Percentiles rank a stretch among this genome's conserved stretches.
Evolutionary conservation across 108 stramenopile species (phyloP).

Genomic region (Fistulifera pelliculosa): DNA sequence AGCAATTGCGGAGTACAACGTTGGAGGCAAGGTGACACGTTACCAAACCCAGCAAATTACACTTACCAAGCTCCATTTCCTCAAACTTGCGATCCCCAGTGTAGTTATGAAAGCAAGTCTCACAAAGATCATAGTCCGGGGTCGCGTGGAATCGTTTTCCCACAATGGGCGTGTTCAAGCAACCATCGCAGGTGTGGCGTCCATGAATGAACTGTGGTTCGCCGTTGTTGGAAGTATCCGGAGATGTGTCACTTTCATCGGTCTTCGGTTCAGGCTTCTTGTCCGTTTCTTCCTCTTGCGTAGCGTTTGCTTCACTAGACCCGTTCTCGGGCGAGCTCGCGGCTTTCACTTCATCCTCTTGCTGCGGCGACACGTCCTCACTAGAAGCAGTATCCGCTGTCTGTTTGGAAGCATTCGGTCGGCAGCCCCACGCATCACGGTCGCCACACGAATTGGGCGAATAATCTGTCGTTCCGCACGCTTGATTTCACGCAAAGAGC

Average conservation of each 20-base stretch:
- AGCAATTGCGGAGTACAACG: not conserved
- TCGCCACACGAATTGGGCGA: slow-evolving; percentile 3
- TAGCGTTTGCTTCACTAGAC: not conserved
- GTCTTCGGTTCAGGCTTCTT: slow-evolving; percentile 9
- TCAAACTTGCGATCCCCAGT: slow-evolving; percentile 63
- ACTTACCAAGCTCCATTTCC: slow-evolving; percentile 45
- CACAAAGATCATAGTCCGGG: slow-evolving; percentile 79
- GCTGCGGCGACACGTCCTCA: not conserved
- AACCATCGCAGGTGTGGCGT: slow-evolving; percentile 82
- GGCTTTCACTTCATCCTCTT: slow-evolving; percentile 4
- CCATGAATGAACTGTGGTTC: slow-evolving; percentile 66
- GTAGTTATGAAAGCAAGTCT: slow-evolving; percentile 51
- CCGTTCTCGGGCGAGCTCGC: not conserved
- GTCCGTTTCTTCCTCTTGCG: not conserved
- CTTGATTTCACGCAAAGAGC: not conserved
- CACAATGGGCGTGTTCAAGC: slow-evolving; percentile 68
- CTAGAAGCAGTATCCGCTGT: not conserved
- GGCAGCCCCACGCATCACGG: not conserved
- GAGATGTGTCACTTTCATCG: slow-evolving; percentile 1
- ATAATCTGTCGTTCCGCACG: slow-evolving; percentile 7
- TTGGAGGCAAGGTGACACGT: not conserved
- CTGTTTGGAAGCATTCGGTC: too few species aligned
- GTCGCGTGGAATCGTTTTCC: slow-evolving; percentile 71
- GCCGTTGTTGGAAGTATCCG: too few species aligned
- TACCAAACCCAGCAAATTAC: not conserved